Base-by-base conservation (phyloP, 208 protist genomes). In the Crithidia thermophila region DNA sequence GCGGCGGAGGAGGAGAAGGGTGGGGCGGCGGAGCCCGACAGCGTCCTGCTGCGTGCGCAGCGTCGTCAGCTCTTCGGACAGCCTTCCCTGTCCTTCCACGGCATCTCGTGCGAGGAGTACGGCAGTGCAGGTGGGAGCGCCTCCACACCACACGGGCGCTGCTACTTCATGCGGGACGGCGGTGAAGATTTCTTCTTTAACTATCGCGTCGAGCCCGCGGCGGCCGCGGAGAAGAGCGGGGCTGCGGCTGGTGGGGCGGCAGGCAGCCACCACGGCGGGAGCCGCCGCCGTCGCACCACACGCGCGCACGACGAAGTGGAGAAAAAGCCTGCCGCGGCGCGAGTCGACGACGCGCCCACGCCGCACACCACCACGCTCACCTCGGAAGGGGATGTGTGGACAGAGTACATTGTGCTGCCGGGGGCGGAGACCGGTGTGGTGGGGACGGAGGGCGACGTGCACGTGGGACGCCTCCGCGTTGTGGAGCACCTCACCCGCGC, bases 21-120 rank as follows among this genome's bases (percentile, higher is more conserved):
- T 31, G 55, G 45, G n/a, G n/a, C n/a, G 18, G 25, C 33, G 36
- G 43, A 52, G 2, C 30, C 23, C 21, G 61, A 39, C 46, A 45
- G 33, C 27, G 62, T 37, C 20, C 27, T 61, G 21, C 14, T 28
- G 16, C 51, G 27, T 25, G 45, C 67, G 33, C 51, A 61, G 27
- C 59, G 25, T 10, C 67, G 40, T 6, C 23, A 25, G 31, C 58
- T 64, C 49, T 66, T 73, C 16, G 67, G 52, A 5, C 50, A n/a
- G 21, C 68, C 45, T 20, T 8, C 21, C 20, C 56, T 43, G 8
- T 31, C 71, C 56, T 60, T 76, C 16, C 61, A 66, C 39, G 64
- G 56, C 14, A n/a, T 81, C 1, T 59, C 68, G 9, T 81, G 75
- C 28, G 75, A 81, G 46, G 69, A 81, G 61, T 71, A 81, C 58